A percentile compares a stretch with the other conserved stretches of the same genome.
Conservation (phyloP, 495 filamentous ascomycete species). For the Ascodesmis nigricans region DNA sequence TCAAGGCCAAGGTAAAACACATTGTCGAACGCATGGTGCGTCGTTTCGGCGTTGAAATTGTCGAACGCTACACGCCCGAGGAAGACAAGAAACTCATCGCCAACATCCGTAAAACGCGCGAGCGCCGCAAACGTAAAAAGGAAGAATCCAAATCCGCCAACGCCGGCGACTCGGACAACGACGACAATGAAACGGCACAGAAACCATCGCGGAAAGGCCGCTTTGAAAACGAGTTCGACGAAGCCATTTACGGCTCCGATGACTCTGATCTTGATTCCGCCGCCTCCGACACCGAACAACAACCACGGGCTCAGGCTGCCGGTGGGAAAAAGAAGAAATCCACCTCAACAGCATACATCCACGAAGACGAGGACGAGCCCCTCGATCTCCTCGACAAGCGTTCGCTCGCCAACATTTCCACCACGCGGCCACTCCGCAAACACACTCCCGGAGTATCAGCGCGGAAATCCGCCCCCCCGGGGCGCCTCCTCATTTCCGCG, state of each 20-base stretch:
- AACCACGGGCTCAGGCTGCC: conserved; percentile 26
- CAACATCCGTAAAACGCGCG: conserved; percentile 84
- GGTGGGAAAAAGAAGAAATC: conserved; percentile 34
- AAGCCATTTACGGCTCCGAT: conserved; percentile 78
- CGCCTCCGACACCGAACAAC: too few species aligned
- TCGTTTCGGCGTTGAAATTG: conserved; percentile 57
- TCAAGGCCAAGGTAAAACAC: conserved; percentile 90
- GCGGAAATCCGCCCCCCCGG: conserved; percentile 58
- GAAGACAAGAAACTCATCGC: conserved; percentile 70
- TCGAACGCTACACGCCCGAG: conserved; percentile 59
- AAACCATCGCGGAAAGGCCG: conserved; percentile 29
- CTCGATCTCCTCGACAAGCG: conserved; percentile 75
- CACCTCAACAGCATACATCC: conserved; percentile 64
- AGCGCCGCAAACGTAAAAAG: conserved; percentile 68
- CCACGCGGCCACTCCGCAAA: conserved; percentile 47
- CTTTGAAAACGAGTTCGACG: conserved; percentile 83
- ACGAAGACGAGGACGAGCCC: conserved; percentile 81
- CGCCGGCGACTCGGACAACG: conserved; percentile 28
- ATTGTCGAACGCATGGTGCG: conserved; percentile 84
- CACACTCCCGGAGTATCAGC: conserved; percentile 35
- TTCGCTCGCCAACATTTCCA: conserved; percentile 80
- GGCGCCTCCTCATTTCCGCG: conserved; percentile 59
- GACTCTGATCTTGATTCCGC: conserved; percentile 25
- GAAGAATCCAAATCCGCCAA: conserved; percentile 35
- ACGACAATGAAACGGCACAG: conserved; percentile 19